Evolutionary conservation across 2,329 filamentous ascomycete genomes (phyloP), one percentile per base, ranked within the genome.

Genomic region (Monilinia polystroma): DNA sequence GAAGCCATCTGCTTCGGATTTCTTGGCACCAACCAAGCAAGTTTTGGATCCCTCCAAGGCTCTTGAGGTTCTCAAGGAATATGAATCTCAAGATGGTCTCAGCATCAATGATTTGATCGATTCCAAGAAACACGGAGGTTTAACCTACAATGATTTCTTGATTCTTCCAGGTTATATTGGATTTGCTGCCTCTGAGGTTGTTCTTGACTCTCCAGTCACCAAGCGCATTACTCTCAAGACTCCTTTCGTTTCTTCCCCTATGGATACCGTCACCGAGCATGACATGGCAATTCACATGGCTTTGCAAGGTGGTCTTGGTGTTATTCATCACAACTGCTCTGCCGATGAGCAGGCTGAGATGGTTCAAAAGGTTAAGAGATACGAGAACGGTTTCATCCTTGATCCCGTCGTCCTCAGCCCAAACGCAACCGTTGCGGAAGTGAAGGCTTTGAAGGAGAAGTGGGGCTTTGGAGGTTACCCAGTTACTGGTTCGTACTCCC

Each of bases 311-410:
- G 92, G 92, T 76, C 84, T 96, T 23, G 92, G 95, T 81, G 93
- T 99, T 74, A 96, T 99, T 73, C 95, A 99, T 84, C 95, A 99
- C 87, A 99, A 99, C 84, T 99, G 95, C 86, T 95, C 93, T n/a
- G 87, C 93, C 41, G 92, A 98, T 38, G 91, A 92, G 66, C 95
- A 99, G 83, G 95, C 95, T 72, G 93, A 97, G 83, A 99, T 99
- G 95, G 92, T 99, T 73, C 88, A 92, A 80, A 98, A 97, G 84
- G 95, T 99, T 75, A 99, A 99, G 90, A 87, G 95, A 76, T 99
- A 93, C 80, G 95, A 99, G 83, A 99, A 99, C 82, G 95, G 95
- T 74, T 99, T 99, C 84, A 99, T 99, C 77, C 84, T 92, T 57
- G 96, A 99, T 77, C 95, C 95, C 54, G 88, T 99, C 67, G 93